Percentiles rank a stretch among this genome's conserved stretches.
Evolutionary conservation across 495 filamentous ascomycete species (phyloP).

Genomic region (Penicillium silybi): DNA sequence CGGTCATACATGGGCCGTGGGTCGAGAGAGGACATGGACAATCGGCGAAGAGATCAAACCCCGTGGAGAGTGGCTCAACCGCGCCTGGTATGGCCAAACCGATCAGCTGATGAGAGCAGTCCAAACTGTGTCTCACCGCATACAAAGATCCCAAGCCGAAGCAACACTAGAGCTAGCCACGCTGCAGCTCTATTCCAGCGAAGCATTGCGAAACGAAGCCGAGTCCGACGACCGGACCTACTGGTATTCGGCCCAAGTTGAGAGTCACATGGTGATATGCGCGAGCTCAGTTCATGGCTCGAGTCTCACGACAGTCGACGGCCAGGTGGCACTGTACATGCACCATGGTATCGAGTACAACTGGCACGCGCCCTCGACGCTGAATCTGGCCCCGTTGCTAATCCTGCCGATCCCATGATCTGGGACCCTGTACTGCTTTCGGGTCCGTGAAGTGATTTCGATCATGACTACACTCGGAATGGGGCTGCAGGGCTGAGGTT

Average conservation of each 20-base stretch:
- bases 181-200: neutral
- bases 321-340: neutral
- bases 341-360: neutral
- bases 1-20: neutral
- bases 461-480: neutral
- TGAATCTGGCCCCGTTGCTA: conserved; percentile 12
- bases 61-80: neutral
- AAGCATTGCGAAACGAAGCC: neutral
- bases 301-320: neutral
- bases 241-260: neutral
- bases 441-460: neutral
- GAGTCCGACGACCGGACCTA: neutral
- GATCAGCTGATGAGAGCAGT: neutral
- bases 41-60: neutral
- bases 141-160: neutral
- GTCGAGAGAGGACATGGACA: neutral
- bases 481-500: conserved; percentile 5
- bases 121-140: neutral
- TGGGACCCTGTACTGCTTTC: neutral
- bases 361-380: neutral
- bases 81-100: neutral
- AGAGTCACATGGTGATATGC: neutral
- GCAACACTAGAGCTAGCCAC: neutral
- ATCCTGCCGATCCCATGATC: conserved; percentile 11
- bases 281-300: neutral